phyloP scores from a whole-genome alignment of 768 basidiomycete genomes.

The Boletus subcaerulescens region DNA sequence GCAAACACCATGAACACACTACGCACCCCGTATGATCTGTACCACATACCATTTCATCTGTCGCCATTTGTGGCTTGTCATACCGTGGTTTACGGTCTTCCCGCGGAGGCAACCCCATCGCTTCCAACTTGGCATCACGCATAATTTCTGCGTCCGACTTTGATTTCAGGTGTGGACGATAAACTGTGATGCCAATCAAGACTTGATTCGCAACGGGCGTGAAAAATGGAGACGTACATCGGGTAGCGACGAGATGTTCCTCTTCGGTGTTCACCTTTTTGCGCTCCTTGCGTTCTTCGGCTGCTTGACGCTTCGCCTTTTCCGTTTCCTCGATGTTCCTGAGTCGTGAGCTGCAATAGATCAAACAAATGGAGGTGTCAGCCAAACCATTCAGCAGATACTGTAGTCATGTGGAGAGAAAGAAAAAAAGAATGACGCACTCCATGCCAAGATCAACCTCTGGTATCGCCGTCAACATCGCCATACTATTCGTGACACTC shows the following conservation, averaged over 20 bases:
- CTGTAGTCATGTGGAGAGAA: too few species aligned
- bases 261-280: constrained; percentile 61
- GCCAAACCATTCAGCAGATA: too few species aligned
- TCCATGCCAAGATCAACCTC: constrained; percentile 99
- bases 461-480: constrained; percentile 97
- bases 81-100: constrained; percentile 39
- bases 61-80: constrained; percentile 76
- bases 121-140: constrained; percentile 83
- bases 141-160: constrained; percentile 88
- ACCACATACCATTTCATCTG: constrained; percentile 77
- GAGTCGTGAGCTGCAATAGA: constrained; percentile 62
- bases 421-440: constrained; percentile 46
- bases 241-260: constrained; percentile 79
- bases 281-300: constrained; percentile 64
- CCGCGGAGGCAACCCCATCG: constrained; percentile 67
- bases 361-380: too few species aligned
- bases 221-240: constrained; percentile 59
- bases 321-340: constrained; percentile 98
- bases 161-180: constrained; percentile 74
- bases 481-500: constrained; percentile 86
- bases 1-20: not conserved
- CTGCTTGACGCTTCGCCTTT: constrained; percentile 86
- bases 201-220: not conserved
- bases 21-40: not conserved
- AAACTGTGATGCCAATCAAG: constrained; percentile 50